phyloP scores from a whole-genome alignment of 257 asterid genomes.

The Solanum neorickii region DNA sequence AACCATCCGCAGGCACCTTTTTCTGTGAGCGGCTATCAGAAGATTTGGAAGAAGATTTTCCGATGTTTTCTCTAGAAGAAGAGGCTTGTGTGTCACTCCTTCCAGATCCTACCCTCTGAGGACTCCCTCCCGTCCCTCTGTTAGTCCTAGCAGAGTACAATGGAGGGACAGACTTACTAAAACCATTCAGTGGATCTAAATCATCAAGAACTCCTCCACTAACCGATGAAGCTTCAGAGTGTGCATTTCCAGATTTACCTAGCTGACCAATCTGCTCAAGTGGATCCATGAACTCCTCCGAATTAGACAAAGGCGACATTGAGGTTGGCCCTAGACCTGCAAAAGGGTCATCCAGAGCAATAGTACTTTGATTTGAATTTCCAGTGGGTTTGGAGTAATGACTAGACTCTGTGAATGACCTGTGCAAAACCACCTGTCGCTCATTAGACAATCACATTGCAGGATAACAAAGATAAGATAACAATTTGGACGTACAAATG shows the following conservation, averaged over 20 bases:
- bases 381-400: constrained; percentile 45
- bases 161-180: constrained; percentile 44
- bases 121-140: constrained; percentile 42
- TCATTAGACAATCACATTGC: neutral
- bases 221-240: constrained; percentile 42
- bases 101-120: constrained; percentile 32
- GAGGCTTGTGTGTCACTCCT: constrained; percentile 26
- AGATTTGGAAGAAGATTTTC: constrained; percentile 41
- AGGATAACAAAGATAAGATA: neutral
- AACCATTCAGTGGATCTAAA: constrained; percentile 58
- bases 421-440: constrained; percentile 15
- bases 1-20: constrained; percentile 37
- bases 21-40: constrained; percentile 41
- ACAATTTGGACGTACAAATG: neutral
- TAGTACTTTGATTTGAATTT: constrained; percentile 31
- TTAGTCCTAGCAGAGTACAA: constrained; percentile 44
- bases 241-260: constrained; percentile 49
- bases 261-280: constrained; percentile 51
- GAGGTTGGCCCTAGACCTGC: constrained; percentile 57
- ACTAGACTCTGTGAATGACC: constrained; percentile 58
- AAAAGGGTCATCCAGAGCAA: constrained; percentile 60
- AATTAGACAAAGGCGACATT: constrained; percentile 34
- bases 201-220: constrained; percentile 65
- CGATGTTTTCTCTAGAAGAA: constrained; percentile 33
- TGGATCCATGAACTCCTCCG: constrained; percentile 53